Percentiles rank a stretch among this genome's conserved stretches.
Evolutionary conservation across 225 moss, liverwort and hornwort genomes (phyloP).

Genomic region (Bryum argenteum): DNA sequence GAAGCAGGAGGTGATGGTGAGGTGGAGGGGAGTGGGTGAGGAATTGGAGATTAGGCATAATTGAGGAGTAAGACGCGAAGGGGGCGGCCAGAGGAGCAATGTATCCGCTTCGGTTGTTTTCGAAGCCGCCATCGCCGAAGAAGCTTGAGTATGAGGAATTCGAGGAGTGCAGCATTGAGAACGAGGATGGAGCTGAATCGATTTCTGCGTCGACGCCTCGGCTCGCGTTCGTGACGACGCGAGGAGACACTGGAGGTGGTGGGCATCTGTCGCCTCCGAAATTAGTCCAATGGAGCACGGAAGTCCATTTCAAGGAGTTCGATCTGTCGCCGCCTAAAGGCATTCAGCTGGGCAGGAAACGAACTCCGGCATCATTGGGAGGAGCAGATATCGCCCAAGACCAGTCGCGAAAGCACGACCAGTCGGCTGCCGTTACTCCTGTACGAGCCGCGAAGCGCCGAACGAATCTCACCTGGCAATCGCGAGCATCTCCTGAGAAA

Average conservation of each 20-base stretch:
- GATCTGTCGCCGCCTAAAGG: constrained; percentile 49
- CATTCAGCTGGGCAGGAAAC: constrained; percentile 40
- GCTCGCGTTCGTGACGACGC: constrained; percentile 46
- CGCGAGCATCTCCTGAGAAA: constrained; percentile 43
- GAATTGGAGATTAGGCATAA: constrained; percentile 19
- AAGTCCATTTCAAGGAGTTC: constrained; percentile 29
- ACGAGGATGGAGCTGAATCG: constrained; percentile 21
- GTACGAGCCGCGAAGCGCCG: constrained; percentile 44
- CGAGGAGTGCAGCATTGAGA: constrained; percentile 18
- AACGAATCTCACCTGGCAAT: constrained; percentile 61
- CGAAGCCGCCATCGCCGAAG: constrained; percentile 53
- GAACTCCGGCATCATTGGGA: constrained; percentile 35
- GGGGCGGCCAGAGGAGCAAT: constrained; percentile 28
- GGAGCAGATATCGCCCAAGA: constrained; percentile 12
- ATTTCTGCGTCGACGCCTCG: constrained; percentile 21
- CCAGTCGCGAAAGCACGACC: constrained; percentile 29
- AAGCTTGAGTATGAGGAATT: constrained; percentile 43
- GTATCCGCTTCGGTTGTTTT: constrained; percentile 54
- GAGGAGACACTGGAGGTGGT: constrained; percentile 28
- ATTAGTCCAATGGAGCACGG: constrained; percentile 3
- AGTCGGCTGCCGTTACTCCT: constrained; percentile 35
- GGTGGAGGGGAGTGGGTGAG: constrained; percentile 30
- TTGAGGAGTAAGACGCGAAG: constrained; percentile 19
- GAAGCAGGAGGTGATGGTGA: constrained; percentile 34
- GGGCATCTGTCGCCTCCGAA: constrained; percentile 32